Evolutionary conservation across 345 rosid species (phyloP), one percentile per base, ranked within the genome.

Genomic region (Isatis tinctoria): DNA sequence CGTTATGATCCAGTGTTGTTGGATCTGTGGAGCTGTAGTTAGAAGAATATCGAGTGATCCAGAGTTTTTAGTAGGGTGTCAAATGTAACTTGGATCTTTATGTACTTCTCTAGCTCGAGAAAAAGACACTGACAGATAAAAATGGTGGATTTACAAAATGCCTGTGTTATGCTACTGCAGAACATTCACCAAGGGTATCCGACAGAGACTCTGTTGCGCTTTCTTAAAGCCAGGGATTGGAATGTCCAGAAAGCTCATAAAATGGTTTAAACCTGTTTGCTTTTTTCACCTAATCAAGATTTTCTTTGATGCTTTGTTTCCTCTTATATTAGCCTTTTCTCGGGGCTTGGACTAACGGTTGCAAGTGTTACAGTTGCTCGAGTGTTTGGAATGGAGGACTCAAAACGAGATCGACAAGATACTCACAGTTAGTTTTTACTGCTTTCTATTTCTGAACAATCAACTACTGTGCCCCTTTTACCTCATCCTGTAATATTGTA

Each of bases 161-260:
- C 20, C 22, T 37, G 57, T 66, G 32, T 74, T 39, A 27, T 79
- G 66, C 10, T 48, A 10, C 14, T 83, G 64, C 88, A 96, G 98
- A 92, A 84, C 78, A 64, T 96, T 69, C 99, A 96, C 77, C 99
- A 92, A 64, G 99, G 98, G 6, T 85, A 81, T 83, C 85, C 87
- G 6, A 74, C 74, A 16, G 96, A 90, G 85, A 87, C 83, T 28
- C 78, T 90, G 76, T 61, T 63, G 52, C 97, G 97, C 61, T 96
- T 92, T 74, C 89, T 96, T 52, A 92, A 86, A 83, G 99, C 99
- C 7, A 88, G 99, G 70, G 97, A 96, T 26, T 86, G 94, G 88
- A 85, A 89, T 87, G 93, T 92, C 45, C 72, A 78, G 37, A 90
- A 87, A 81, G 96, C 98, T 59, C 88, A 90, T 82, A 82, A 83